These are phyloP conservation scores for Endothia cerciana DNA, from an alignment of 2,329 filamentous ascomycete genomes.

Conservation along the genomic window DNA sequence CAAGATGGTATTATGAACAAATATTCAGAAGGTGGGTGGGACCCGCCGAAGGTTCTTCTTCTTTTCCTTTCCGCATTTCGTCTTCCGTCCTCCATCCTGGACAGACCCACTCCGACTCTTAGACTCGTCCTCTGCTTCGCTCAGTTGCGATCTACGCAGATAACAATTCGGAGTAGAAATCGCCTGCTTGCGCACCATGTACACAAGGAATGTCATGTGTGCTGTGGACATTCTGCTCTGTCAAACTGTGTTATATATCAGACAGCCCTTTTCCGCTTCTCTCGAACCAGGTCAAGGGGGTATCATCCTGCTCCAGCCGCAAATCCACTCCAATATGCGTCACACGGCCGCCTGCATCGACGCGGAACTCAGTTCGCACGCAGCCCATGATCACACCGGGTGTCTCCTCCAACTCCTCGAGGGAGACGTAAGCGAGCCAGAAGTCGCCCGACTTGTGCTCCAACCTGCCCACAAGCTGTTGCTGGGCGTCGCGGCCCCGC, in stretches of 20 bases:
- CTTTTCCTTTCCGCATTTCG: too few species aligned
- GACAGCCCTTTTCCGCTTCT: background rate
- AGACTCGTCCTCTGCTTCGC: too few species aligned
- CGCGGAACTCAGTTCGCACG: slow-evolving; percentile 22
- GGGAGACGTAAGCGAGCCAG: slow-evolving; percentile 8
- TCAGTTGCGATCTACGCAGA: too few species aligned
- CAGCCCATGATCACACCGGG: background rate
- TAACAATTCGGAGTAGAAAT: too few species aligned
- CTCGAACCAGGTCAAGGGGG: slow-evolving; percentile 27
- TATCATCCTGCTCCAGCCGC: slow-evolving; percentile 22
- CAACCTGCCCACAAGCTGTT: background rate
- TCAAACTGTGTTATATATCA: background rate
- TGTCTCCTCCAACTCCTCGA: background rate
- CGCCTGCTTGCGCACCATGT: too few species aligned
- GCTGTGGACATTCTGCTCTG: too few species aligned
- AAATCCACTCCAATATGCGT: slow-evolving; percentile 24
- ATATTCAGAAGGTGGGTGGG: too few species aligned
- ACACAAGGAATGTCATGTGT: too few species aligned
- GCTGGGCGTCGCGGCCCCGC: background rate
- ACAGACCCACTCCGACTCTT: too few species aligned
- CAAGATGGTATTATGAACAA: too few species aligned
- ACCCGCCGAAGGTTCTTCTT: too few species aligned
- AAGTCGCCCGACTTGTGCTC: slow-evolving; percentile 22
- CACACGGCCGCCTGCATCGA: slow-evolving; percentile 23
- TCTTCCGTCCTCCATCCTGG: too few species aligned